Evolutionary conservation across 257 asterid genomes (phyloP), one percentile per base, ranked within the genome.

Genomic region (Thymus quinquecostatus): DNA sequence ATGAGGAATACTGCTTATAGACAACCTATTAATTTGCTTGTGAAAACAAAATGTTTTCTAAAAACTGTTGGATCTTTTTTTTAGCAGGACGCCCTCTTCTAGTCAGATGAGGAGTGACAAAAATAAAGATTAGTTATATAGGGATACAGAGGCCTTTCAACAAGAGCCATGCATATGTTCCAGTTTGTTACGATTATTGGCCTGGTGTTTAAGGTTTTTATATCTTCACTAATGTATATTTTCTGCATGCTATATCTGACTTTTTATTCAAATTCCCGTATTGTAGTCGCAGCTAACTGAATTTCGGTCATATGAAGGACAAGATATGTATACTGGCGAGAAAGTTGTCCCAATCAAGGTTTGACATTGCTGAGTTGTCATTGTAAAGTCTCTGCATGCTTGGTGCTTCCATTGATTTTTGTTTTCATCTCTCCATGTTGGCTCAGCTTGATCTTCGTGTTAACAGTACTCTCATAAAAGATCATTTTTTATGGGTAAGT

Each of bases 281-380:
- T 55, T 86, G 89, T 73, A 95, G 98, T 78, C 92, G 21, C 99
- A 95, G 72, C 81, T 95, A 74, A 51, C 81, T 28, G 98, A 89
- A 4, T 92, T 95, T 79, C 86, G 99, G 69, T 88, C 98, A 10
- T 88, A 86, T 71, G 98, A 95, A 79, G 99, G 98, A 63, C 98
- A 92, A 81, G 99, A 95, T 76, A 95, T 95, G 99, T 82, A 85
- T 80, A 87, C 93, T 56, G 97, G 97, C 28, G 98, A 95, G 80
- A 86, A 85, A 82, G 82, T 95, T 68, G 98, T 91, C 50, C 98
- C 98, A 33, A 92, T 95, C 82, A 95, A 92, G 99, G 98, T 93
- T 57, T 73, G 84, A 41, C 68, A 64, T 34, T 55, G 29, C 56
- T 70, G 62, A 61, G 63, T 74, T 70, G 10, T 43, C 64, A 48